Evolutionary conservation across 371 early-diverging fungal species (phyloP).

Genomic region (Apophysomyces variabilis): DNA sequence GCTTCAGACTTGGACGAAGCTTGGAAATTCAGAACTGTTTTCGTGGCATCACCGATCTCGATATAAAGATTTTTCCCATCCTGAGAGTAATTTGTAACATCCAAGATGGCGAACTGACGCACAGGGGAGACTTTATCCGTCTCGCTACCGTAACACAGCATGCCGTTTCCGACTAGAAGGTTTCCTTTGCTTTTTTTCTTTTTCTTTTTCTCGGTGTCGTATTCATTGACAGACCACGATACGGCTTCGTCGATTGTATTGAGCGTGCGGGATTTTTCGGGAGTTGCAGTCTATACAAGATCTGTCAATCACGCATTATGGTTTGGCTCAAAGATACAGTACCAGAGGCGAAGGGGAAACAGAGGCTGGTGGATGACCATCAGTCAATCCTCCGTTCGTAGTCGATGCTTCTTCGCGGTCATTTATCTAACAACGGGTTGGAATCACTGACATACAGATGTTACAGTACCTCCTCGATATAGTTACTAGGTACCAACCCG

Average conservation of each 20-base stretch:
- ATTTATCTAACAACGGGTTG: neutral
- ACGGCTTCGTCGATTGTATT: slow-evolving; percentile 39
- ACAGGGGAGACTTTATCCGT: slow-evolving; percentile 76
- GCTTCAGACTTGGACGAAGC: slow-evolving; percentile 72
- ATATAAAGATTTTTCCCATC: slow-evolving; percentile 70
- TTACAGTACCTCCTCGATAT: slow-evolving; percentile 61
- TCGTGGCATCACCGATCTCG: slow-evolving; percentile 58
- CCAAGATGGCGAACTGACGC: slow-evolving; percentile 65
- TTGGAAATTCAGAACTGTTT: slow-evolving; percentile 67
- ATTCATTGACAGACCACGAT: slow-evolving; percentile 55
- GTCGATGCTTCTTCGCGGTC: slow-evolving; percentile 1
- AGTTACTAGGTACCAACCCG: slow-evolving; percentile 79
- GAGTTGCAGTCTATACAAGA: slow-evolving; percentile 6
- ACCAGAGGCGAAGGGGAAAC: slow-evolving; percentile 24
- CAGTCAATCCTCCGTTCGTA: neutral
- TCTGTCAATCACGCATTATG: neutral
- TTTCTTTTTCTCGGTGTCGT: slow-evolving; percentile 77
- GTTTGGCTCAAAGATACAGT: neutral
- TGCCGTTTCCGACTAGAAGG: slow-evolving; percentile 69
- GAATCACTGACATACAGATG: neutral
- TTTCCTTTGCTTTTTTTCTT: slow-evolving; percentile 77
- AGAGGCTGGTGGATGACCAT: slow-evolving; percentile 21
- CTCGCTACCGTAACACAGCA: slow-evolving; percentile 71
- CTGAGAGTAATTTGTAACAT: slow-evolving; percentile 60
- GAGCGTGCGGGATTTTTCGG: slow-evolving; percentile 9